Conservation (phyloP, 306 rosid species). For the Cicer yamashitae region DNA sequence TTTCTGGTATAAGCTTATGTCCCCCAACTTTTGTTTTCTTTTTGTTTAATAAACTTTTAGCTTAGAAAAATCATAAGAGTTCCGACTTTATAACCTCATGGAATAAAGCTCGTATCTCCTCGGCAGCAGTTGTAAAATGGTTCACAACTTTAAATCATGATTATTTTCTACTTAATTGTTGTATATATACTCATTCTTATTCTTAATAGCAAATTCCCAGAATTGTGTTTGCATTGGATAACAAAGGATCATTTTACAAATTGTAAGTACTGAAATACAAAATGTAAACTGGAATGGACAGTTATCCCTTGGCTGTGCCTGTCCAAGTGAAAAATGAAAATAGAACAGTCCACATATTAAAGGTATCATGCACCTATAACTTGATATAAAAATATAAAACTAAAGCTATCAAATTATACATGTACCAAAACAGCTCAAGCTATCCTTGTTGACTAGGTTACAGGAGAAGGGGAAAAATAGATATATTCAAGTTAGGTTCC, state of each 20-base stretch:
- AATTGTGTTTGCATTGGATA: neutral
- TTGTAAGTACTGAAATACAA: neutral
- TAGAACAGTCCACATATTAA: neutral
- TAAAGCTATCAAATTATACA: conserved; percentile 26
- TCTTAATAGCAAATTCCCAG: neutral
- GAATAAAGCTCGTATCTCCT: too few species aligned
- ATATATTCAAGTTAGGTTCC: conserved; percentile 29
- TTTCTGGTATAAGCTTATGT: too few species aligned
- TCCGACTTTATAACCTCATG: too few species aligned
- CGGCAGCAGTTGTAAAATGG: too few species aligned
- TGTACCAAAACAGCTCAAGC: conserved; percentile 1
- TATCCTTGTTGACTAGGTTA: neutral
- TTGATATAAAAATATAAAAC: neutral
- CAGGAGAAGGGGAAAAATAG: neutral
- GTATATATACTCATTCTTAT: neutral
- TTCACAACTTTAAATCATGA: too few species aligned
- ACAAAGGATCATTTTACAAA: neutral
- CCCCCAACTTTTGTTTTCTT: too few species aligned
- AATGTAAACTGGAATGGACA: neutral
- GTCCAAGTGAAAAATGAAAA: neutral
- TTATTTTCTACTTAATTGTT: too few species aligned
- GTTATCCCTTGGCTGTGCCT: neutral
- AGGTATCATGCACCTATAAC: conserved; percentile 7
- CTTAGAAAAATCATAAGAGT: too few species aligned
- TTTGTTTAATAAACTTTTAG: too few species aligned